Conservation (phyloP, 768 basidiomycete genomes). For the Leccinum boreale region DNA sequence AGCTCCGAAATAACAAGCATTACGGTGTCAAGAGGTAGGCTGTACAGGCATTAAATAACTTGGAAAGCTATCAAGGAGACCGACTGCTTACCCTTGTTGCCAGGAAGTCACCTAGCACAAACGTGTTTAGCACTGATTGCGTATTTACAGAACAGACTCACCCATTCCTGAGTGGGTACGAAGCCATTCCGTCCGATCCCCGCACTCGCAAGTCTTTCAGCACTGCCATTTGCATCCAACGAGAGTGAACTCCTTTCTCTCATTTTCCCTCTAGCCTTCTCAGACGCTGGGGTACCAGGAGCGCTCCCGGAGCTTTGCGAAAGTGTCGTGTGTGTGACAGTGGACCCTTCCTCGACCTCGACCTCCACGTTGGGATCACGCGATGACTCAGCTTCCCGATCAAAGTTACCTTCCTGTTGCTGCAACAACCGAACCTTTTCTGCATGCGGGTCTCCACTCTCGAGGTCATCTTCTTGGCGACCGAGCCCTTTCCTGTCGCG, state of each 20-base stretch:
- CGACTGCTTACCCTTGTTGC: slow-evolving; percentile 79
- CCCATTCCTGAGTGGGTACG: slow-evolving; percentile 97
- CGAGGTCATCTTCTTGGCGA: slow-evolving; percentile 23
- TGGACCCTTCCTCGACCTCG: slow-evolving; percentile 14
- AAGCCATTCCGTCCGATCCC: slow-evolving; percentile 89
- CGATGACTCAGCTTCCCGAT: slow-evolving; percentile 23
- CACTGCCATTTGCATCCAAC: slow-evolving; percentile 45
- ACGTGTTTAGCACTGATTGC: slow-evolving; percentile 2
- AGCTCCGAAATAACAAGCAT: slow-evolving; percentile 88
- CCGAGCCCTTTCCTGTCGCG: slow-evolving; percentile 19
- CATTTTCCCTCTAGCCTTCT: slow-evolving; percentile 93
- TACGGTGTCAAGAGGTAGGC: slow-evolving; percentile 84
- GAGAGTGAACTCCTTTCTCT: slow-evolving; percentile 62
- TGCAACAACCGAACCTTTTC: slow-evolving; percentile 70
- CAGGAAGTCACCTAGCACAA: slow-evolving; percentile 74
- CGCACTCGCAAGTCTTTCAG: slow-evolving; percentile 63
- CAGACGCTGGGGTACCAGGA: slow-evolving; percentile 48
- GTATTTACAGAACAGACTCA: slow-evolving; percentile 30
- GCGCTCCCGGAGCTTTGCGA: slow-evolving; percentile 43
- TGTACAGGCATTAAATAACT: slow-evolving; percentile 28
- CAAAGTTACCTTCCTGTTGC: slow-evolving; percentile 40
- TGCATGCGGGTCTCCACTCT: slow-evolving; percentile 30
- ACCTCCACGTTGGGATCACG: slow-evolving; percentile 7
- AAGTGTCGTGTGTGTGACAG: slow-evolving; percentile 34
- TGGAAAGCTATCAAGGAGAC: not conserved